Conservation (phyloP, 495 filamentous ascomycete genomes). For the Penicillium silybi region DNA sequence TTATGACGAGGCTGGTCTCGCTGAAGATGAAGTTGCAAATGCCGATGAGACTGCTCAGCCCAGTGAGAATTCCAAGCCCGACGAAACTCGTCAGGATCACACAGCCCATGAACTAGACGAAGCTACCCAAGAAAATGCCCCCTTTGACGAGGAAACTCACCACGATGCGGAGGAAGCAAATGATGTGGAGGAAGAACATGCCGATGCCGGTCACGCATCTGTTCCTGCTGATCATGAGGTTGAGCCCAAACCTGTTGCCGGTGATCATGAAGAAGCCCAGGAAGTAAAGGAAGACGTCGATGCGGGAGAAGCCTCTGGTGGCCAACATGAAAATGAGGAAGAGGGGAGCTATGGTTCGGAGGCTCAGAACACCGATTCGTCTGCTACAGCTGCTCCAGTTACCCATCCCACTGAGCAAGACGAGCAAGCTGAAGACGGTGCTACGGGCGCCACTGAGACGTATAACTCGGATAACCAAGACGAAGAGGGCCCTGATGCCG, state of each 20-base stretch:
- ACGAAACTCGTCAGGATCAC: constrained; percentile 6
- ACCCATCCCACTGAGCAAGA: constrained; percentile 13
- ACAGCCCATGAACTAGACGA: background rate
- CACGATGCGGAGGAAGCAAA: constrained; percentile 3
- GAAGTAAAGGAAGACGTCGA: background rate
- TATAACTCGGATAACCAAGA: constrained; percentile 14
- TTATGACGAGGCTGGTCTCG: constrained; percentile 28
- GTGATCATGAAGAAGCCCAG: background rate
- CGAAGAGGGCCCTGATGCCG: constrained; percentile 1
- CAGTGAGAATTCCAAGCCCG: constrained; percentile 4
- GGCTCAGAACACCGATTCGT: constrained; percentile 30
- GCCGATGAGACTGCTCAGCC: constrained; percentile 5
- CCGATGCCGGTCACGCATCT: background rate
- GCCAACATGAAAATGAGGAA: background rate
- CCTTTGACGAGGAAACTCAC: background rate
- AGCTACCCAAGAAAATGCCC: background rate
- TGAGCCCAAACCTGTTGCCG: background rate
- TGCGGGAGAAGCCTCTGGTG: background rate
- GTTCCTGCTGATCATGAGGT: background rate
- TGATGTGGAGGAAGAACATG: constrained; percentile 4
- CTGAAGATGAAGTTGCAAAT: constrained; percentile 15
- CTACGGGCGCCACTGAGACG: constrained; percentile 1
- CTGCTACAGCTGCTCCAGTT: constrained; percentile 24
- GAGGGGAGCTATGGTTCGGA: constrained; percentile 27
- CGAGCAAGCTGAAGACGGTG: constrained; percentile 13